These are phyloP conservation scores for Sapria himalayana DNA, from an alignment of 345 rosid genomes.

Conservation along the genomic window DNA sequence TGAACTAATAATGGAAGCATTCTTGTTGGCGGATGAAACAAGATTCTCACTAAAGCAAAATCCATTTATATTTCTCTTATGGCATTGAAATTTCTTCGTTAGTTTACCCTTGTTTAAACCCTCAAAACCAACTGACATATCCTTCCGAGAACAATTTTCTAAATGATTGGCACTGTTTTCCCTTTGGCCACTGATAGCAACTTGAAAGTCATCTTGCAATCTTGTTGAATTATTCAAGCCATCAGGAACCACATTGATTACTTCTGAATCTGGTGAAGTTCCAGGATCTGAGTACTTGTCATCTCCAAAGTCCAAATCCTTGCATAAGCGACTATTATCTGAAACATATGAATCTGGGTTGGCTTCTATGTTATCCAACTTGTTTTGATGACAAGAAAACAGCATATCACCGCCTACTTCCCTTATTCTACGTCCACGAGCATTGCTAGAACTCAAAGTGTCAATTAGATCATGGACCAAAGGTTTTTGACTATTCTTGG, in stretches of 20 bases:
- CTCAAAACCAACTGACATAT: conserved; percentile 13
- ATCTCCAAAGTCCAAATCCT: conserved; percentile 22
- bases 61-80: conserved; percentile 11
- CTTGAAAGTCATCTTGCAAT: conserved; percentile 19
- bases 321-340: conserved; percentile 14
- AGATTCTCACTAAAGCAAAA: conserved; percentile 11
- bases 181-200: conserved; percentile 26
- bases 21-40: conserved; percentile 10
- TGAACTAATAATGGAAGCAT: conserved; percentile 17
- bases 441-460: conserved; percentile 15
- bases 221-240: conserved; percentile 19
- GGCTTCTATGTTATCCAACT: conserved; percentile 12
- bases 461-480: conserved; percentile 20
- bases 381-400: conserved; percentile 10
- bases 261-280: conserved; percentile 99
- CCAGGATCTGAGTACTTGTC: conserved; percentile 37
- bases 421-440: conserved; percentile 15
- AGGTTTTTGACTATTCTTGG: conserved; percentile 17
- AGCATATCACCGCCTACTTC: conserved; percentile 14
- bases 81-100: conserved; percentile 19
- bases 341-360: conserved; percentile 16
- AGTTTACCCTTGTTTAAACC: conserved; percentile 16
- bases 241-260: conserved; percentile 52
- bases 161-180: conserved; percentile 17
- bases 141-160: conserved; percentile 13